Conservation (phyloP, 2,329 filamentous ascomycete genomes). For the Ophiostoma ips region DNA sequence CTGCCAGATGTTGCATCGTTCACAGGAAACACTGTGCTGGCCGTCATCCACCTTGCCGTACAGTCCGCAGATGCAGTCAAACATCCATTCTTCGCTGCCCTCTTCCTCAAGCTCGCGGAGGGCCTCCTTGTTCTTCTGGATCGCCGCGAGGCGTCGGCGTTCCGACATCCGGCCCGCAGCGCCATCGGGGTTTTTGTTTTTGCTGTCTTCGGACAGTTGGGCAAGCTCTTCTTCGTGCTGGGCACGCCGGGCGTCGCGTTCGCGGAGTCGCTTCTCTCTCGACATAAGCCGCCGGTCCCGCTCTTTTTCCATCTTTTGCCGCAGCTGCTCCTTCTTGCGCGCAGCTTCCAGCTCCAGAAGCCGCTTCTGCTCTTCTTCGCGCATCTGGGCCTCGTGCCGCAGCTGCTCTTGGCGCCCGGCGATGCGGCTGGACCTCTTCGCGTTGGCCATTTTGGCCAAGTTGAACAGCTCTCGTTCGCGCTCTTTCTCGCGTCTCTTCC, state of each 20-base stretch:
- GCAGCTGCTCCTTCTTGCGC: slow-evolving; percentile 51
- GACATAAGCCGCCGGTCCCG: slow-evolving; percentile 70
- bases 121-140: slow-evolving; percentile 65
- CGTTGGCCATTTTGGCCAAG: slow-evolving; percentile 76
- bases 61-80: slow-evolving; percentile 85
- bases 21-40: slow-evolving; percentile 84
- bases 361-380: slow-evolving; percentile 55
- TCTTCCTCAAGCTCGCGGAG: slow-evolving; percentile 53
- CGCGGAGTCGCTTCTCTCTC: slow-evolving; percentile 70
- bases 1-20: slow-evolving; percentile 91
- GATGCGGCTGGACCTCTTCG: slow-evolving; percentile 84
- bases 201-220: slow-evolving; percentile 63
- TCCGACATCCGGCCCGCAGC: slow-evolving; percentile 55
- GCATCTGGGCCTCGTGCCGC: slow-evolving; percentile 55
- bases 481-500: slow-evolving; percentile 53
- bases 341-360: slow-evolving; percentile 50
- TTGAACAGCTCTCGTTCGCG: slow-evolving; percentile 68
- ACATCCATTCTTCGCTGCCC: slow-evolving; percentile 69
- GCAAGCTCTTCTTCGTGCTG: slow-evolving; percentile 73
- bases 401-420: slow-evolving; percentile 70
- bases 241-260: slow-evolving; percentile 72
- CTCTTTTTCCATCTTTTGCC: slow-evolving; percentile 49
- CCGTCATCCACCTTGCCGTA: slow-evolving; percentile 92
- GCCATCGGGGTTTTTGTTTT: slow-evolving; percentile 42
- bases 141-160: slow-evolving; percentile 66